Percentiles rank a stretch among this genome's conserved stretches.
These are phyloP conservation scores for Salvia hispanica DNA, from an alignment of 257 asterid species.

Conservation along the genomic window DNA sequence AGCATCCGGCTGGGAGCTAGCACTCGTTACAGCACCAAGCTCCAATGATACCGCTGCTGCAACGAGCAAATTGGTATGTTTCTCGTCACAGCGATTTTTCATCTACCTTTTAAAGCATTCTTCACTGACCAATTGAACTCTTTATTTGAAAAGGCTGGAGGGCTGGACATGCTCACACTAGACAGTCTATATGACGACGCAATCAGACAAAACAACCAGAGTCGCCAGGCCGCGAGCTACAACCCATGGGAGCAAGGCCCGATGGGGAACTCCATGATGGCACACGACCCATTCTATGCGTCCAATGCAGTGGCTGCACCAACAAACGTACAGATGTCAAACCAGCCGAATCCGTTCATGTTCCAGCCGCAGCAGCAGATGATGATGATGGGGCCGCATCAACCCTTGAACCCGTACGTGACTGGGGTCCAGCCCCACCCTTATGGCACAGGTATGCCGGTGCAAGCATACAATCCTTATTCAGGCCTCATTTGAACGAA, in stretches of 20 bases:
- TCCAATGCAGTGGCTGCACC: slow-evolving; percentile 69
- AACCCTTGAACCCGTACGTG: slow-evolving; percentile 38
- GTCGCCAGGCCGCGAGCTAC: slow-evolving; percentile 47
- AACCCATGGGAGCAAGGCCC: slow-evolving; percentile 88
- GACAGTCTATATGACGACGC: slow-evolving; percentile 97
- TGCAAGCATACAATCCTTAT: slow-evolving; percentile 53
- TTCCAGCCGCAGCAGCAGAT: slow-evolving; percentile 49
- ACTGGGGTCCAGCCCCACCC: slow-evolving; percentile 37
- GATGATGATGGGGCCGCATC: slow-evolving; percentile 55
- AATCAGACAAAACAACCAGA: slow-evolving; percentile 73
- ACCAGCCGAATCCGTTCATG: slow-evolving; percentile 64
- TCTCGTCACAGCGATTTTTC: neutral
- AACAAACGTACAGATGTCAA: slow-evolving; percentile 64
- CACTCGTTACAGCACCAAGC: slow-evolving; percentile 91
- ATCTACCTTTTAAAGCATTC: neutral
- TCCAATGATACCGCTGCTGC: slow-evolving; percentile 63
- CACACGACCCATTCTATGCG: slow-evolving; percentile 75
- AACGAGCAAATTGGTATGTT: slow-evolving; percentile 71
- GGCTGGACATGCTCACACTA: slow-evolving; percentile 81
- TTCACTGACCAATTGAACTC: neutral
- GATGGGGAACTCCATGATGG: slow-evolving; percentile 41
- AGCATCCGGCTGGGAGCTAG: slow-evolving; percentile 88
- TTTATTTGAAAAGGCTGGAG: slow-evolving; percentile 64
- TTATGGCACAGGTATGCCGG: slow-evolving; percentile 53
- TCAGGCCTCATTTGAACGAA: slow-evolving; percentile 48